These are phyloP conservation scores for Dictyostelium firmibasis DNA, from an alignment of 78 protist genomes.

Conservation along the genomic window DNA sequence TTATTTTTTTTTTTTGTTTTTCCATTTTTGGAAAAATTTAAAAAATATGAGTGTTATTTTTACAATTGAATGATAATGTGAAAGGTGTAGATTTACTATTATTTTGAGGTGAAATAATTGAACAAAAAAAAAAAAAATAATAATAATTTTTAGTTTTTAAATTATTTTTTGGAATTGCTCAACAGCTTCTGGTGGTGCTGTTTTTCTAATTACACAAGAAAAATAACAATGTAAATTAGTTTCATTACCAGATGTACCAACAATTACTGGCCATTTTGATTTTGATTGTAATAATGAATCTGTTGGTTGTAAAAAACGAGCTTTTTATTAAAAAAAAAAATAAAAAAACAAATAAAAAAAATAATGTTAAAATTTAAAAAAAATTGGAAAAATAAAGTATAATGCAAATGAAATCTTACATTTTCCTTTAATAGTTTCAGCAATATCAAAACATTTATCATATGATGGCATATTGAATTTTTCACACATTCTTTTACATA, in stretches of 20 bases:
- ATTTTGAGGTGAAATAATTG: too few species aligned
- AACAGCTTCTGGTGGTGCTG: constrained; percentile 44
- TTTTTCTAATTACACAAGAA: constrained; percentile 32
- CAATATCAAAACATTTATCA: constrained; percentile 69
- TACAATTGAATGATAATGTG: too few species aligned
- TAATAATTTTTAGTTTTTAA: background rate
- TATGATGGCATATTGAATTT: constrained; percentile 66
- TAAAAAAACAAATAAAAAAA: background rate
- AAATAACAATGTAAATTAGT: constrained; percentile 54
- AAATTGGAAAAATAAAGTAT: background rate
- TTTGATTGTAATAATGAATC: constrained; percentile 8
- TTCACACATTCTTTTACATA: constrained; percentile 36
- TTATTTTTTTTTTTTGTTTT: too few species aligned
- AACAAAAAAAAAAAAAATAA: background rate
- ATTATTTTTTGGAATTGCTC: constrained; percentile 21
- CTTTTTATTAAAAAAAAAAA: background rate
- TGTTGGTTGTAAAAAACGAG: background rate
- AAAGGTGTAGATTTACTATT: too few species aligned
- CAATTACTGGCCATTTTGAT: constrained; percentile 68
- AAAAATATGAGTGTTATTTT: too few species aligned
- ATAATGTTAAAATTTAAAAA: background rate
- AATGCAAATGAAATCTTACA: background rate
- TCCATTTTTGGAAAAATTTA: too few species aligned
- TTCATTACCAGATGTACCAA: constrained; percentile 57
- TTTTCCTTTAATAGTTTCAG: constrained; percentile 30